Base-by-base conservation (phyloP, 2,329 filamentous ascomycete genomes). In the Colletotrichum brevisporum region DNA sequence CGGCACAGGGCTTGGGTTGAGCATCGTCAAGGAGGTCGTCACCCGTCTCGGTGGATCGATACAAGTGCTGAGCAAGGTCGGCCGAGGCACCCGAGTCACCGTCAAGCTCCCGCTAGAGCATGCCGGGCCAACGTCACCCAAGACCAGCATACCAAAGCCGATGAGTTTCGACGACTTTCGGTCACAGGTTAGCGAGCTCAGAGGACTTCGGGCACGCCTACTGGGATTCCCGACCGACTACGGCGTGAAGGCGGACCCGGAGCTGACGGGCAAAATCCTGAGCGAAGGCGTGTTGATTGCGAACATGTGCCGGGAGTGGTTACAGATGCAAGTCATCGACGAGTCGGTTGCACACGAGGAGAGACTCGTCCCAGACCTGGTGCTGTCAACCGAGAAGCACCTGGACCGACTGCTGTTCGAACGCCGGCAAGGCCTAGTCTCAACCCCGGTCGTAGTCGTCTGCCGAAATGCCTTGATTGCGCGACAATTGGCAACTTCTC, bases 1-100 rank as follows among this genome's bases (percentile, higher is more conserved):
- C 0, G 91, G 91, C 0, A 88, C 88, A 0, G 91, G 91, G 0
- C 80, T 93, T 0, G 91, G 91, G 0, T 78, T 93, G 36, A 90
- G 88, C 48, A 87, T 93, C 9, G 90, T 93, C 2, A 84, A 86
- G 21, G 80, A 83, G 58, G 87, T 93, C 6, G 85, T 90, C 1
- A 82, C 84, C 15, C 84, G 86, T 8, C 79, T 93, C 0, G 83
- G 84, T 26, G 91, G 91, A 0, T 82, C 81, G 1, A 87, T 93
- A 51, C 81, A 85, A 2, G 83, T 93, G n/a, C 82, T 83, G 61
- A 91, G 80, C 36, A 73, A 74, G 10, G 53, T 79, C 1, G 79
- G 78, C 5, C 66, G 74, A 2, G 83, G 83, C 0, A 83, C 82
- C 2, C 79, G 73, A 1, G 77, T 81, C 2, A 74, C 72, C 0